These are phyloP conservation scores for Curvularia hawaiiensis DNA, from an alignment of 2,329 filamentous ascomycete genomes.

Conservation along the genomic window DNA sequence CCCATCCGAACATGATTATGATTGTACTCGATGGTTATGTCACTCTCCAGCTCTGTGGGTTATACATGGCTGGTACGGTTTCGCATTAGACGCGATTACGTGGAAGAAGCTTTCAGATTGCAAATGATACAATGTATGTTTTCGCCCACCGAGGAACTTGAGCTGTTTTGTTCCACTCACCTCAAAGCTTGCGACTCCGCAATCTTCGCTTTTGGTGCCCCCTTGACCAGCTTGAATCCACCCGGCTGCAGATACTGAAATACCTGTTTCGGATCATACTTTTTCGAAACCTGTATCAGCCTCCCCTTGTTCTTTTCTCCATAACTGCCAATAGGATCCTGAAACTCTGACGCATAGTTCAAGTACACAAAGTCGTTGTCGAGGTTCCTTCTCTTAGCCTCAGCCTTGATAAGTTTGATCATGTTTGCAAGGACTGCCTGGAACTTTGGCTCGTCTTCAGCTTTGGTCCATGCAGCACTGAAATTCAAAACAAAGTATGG, in stretches of 20 bases:
- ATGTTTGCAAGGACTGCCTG: constrained; percentile 13
- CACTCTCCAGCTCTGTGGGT: background rate
- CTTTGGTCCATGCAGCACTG: constrained; percentile 15
- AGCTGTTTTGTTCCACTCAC: background rate
- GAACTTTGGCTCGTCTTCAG: constrained; percentile 17
- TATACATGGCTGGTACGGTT: background rate
- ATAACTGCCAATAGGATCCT: constrained; percentile 50
- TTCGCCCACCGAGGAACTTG: too few species aligned
- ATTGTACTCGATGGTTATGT: too few species aligned
- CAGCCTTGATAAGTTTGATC: constrained; percentile 9
- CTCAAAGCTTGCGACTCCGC: background rate
- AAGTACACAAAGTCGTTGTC: constrained; percentile 22
- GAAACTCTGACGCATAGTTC: constrained; percentile 36
- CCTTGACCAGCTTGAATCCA: constrained; percentile 44
- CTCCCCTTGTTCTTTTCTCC: constrained; percentile 33
- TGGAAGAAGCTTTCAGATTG: background rate
- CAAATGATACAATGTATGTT: background rate
- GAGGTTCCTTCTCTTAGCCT: constrained; percentile 12
- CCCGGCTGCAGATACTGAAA: constrained; percentile 50
- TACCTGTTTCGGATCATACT: constrained; percentile 49
- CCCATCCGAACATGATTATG: too few species aligned
- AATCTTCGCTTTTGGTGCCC: constrained; percentile 3
- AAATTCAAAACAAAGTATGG: constrained; percentile 25
- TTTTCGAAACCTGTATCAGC: constrained; percentile 38
- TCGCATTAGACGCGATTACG: background rate